Evolutionary conservation across 495 filamentous ascomycete genomes (phyloP).

Genomic region (Stereocaulon alpinum): DNA sequence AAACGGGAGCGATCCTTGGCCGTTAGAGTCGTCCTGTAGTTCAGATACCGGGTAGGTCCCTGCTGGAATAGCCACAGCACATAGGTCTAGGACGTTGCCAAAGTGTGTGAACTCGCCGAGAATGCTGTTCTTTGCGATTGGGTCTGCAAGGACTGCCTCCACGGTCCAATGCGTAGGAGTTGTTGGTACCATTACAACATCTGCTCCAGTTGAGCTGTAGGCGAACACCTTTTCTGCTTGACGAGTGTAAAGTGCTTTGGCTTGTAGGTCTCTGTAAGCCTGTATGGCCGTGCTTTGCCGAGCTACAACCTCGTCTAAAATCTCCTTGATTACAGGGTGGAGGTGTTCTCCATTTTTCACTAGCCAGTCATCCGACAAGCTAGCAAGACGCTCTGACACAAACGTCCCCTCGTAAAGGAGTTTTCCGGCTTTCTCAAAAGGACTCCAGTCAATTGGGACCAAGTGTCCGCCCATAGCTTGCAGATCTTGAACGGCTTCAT

Average conservation of each 20-base stretch:
- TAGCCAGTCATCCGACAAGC: conserved; percentile 35
- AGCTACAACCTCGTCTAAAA: conserved; percentile 39
- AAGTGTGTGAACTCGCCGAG: conserved; percentile 54
- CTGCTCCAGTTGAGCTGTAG: conserved; percentile 34
- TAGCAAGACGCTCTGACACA: conserved; percentile 45
- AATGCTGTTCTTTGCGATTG: conserved; percentile 43
- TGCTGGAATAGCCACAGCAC: conserved; percentile 48
- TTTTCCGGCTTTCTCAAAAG: conserved; percentile 45
- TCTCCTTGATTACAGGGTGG: conserved; percentile 44
- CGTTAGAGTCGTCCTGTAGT: conserved; percentile 18
- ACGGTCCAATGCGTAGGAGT: conserved; percentile 49
- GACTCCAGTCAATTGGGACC: conserved; percentile 39
- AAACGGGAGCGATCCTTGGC: conserved; percentile 40
- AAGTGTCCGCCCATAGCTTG: conserved; percentile 39
- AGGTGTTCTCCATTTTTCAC: conserved; percentile 30
- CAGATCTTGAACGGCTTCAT: conserved; percentile 32
- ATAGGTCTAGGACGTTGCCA: conserved; percentile 56
- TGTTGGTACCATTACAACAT: conserved; percentile 53
- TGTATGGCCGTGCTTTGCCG: conserved; percentile 42
- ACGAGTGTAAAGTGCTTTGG: conserved; percentile 32
- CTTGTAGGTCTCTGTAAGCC: conserved; percentile 45
- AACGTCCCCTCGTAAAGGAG: conserved; percentile 48
- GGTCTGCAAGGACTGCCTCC: conserved; percentile 44
- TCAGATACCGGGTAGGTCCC: conserved; percentile 30
- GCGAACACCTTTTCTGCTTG: conserved; percentile 39